phyloP scores from a whole-genome alignment of 306 rosid species.

The Acacia melanoxylon region DNA sequence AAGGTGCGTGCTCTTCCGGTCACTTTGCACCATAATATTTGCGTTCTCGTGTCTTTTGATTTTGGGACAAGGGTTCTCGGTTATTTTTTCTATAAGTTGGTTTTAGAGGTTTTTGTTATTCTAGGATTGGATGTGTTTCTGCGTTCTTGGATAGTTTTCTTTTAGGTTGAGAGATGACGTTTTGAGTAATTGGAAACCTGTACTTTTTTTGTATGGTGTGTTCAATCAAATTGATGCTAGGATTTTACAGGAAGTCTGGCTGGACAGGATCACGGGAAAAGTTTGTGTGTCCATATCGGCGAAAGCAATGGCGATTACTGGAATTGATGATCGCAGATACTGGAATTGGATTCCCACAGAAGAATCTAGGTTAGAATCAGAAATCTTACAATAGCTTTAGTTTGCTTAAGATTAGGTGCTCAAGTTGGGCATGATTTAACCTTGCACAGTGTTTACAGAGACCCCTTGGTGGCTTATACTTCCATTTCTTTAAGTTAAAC shows the following conservation, averaged over 20 bases:
- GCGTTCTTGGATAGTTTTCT: conserved; percentile 3
- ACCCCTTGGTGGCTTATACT: neutral
- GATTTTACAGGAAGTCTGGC: conserved; percentile 38
- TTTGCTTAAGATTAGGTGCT: conserved; percentile 4
- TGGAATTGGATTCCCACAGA: conserved; percentile 77
- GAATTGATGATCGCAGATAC: conserved; percentile 59
- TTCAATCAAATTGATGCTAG: conserved; percentile 18
- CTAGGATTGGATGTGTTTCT: neutral
- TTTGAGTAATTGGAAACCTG: conserved; percentile 25
- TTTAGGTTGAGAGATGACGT: conserved; percentile 41
- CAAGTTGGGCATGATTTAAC: neutral
- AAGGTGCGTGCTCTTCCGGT: conserved; percentile 50
- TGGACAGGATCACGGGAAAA: conserved; percentile 55
- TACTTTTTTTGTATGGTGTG: neutral
- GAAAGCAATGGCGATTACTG: conserved; percentile 57
- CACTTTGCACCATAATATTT: neutral
- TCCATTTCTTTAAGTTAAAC: neutral
- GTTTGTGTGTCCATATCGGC: conserved; percentile 55
- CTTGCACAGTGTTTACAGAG: neutral
- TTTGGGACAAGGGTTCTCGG: conserved; percentile 11
- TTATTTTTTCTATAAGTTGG: neutral
- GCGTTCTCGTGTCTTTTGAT: neutral
- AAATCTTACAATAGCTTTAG: neutral
- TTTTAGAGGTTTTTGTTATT: neutral
- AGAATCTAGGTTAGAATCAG: conserved; percentile 60